Evolutionary conservation across 139 green algal species (phyloP), one percentile per base, ranked within the genome.

Genomic region (Tetradesmus obliquus): DNA sequence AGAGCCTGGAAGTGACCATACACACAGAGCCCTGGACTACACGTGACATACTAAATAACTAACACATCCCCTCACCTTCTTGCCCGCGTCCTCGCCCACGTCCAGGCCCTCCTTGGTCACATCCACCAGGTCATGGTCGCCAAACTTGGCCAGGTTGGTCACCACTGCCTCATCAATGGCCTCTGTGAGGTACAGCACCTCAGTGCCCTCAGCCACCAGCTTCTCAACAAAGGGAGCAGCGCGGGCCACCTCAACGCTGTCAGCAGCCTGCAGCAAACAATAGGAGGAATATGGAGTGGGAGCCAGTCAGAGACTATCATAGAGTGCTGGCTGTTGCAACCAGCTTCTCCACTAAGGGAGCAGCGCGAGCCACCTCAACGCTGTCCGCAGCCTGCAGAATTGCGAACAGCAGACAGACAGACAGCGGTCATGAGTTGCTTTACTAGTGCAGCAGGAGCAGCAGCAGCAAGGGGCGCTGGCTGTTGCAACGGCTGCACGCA

Each of bases 111-210:
- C 98, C 90, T 99, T 98, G 58, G 95, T 96, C n/a, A 99, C 97
- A 89, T 99, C 98, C 66, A 97, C 94, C 58, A 99, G 91, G 79
- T 97, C 92, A 81, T 97, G 94, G 20, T 98, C 98, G 8, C 97
- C 94, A 90, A 97, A 99, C 91, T 96, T 95, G 84, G 86, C 92
- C 86, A 99, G 88, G 92, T 97, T 99, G 24, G 96, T 95, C 15
- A 99, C 90, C 55, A 95, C 94, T 24, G 98, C 95, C 97, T 99
- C 98, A 86, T 99, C 98, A 69, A 99, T 98, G 10, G 98, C 95
- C 94, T 99, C 98, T 19, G 95, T 97, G 76, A 99, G 93, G 95
- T 98, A 99, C 84, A 99, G 94, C 76, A 99, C 96, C 95, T 99
- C 98, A 32, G 96, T 96, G 92, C 94, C 97, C 84, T 96, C 95